Evolutionary conservation across 176 grass and related monocot species (phyloP), one percentile per base, ranked within the genome.

Genomic region (Phoenix dactylifera): DNA sequence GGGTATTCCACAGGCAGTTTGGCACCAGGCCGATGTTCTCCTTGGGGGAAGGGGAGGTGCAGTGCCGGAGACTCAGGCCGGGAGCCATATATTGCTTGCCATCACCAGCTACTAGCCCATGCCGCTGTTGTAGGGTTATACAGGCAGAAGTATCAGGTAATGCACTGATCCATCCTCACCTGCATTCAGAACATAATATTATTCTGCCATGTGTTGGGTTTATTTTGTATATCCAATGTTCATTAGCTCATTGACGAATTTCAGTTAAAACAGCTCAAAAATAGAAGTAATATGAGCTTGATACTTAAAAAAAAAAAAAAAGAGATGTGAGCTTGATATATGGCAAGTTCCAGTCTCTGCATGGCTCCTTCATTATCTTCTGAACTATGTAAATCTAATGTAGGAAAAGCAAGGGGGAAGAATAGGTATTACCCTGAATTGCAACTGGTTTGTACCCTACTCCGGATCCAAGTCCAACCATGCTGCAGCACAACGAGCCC

Each of bases 101-200:
- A 96, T 58, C 74, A 90, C 63, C 80, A 87, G 50, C 80, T 85
- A 72, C 66, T 96, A 9, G 68, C 92, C 49, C 92, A 88, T 69
- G 83, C 92, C 52, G 71, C 79, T 65, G 72, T 83, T 19, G 92
- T 87, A 24, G 50, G 53, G 24, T 49, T 67, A 16, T 88, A 96
- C 67, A 84, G 57, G 77, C 57, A 70, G 2, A 59, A 25, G 57
- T 59, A 25, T 59, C 57, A 16, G 12, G 57, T 59, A 24, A 15
- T 18, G 14, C 15, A 15, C 18, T 4, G 9, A 58, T 58, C 18
- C 20, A 14, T 58, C 4, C 26, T 26, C 26, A 26, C 26, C 26
- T 26, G 4, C 26, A 26, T 26, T 26, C 4, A 4, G 26, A 26
- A 26, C 26, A 26, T 26, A 26, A 26, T 26, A 4, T 4, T 26